Evolutionary conservation across 192 early-diverging fungal species (phyloP), one percentile per base, ranked within the genome.

Genomic region (Dispira parvispora): DNA sequence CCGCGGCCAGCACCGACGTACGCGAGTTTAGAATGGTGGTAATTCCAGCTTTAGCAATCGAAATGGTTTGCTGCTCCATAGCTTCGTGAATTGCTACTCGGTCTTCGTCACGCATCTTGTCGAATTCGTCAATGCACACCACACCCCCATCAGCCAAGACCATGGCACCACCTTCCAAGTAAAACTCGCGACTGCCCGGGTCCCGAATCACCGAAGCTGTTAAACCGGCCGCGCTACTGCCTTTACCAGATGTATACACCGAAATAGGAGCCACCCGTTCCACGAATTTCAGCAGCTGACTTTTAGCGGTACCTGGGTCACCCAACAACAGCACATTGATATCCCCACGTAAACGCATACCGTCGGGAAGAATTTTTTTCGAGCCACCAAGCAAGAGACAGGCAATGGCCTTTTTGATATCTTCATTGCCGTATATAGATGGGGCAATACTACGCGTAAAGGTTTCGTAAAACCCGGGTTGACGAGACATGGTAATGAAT

Each of bases 51-150:
- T 99, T 99, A 58, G 96, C 96, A 72, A 99, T 99, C 14, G 91
- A 95, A 63, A 99, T 99, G 6, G 96, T 99, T 73, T 99, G 96
- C 77, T 99, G 96, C 72, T 99, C 94, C 96, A 99, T 99, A 43
- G 96, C 96, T 78, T 99, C 96, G 76, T 99, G 96, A 72, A 99
- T 99, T 13, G 96, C 95, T 8, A 99, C 96, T 52, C 95, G 84
- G 73, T 99, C 96, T 75, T 98, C 95, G 50, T 98, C 94, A 64
- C 94, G 81, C 96, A 99, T 99, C 79, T 99, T 99, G 75, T 99
- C 96, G 72, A 99, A 99, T 78, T 99, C 96, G 78, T 99, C 96
- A 70, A 99, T 99, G 77, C 96, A 99, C 45, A 99, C 94, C 50
- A 98, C 94, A 69, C 94, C 96, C 53, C 95, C 92, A 72, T 98